Percentiles rank a stretch among this genome's conserved stretches.
Conservation (phyloP, 352 stramenopile genomes). For the Phytophthora nicotianae region DNA sequence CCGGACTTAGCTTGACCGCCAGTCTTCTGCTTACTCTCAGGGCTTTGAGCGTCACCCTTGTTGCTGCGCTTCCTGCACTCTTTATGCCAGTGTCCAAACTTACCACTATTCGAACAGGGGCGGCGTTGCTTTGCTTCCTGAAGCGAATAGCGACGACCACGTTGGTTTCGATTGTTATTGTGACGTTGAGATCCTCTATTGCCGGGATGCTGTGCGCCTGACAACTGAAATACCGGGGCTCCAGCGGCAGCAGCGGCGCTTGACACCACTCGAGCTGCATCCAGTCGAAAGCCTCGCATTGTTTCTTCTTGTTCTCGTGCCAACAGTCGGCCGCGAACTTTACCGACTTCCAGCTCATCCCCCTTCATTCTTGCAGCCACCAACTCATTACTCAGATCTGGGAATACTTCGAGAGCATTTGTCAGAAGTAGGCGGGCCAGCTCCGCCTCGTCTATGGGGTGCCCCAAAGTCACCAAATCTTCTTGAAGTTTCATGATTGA, state of each 20-base stretch:
- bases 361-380: background rate
- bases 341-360: background rate
- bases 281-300: background rate
- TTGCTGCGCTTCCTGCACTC: too few species aligned
- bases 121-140: too few species aligned
- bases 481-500: constrained; percentile 9
- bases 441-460: constrained; percentile 4
- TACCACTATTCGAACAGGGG: too few species aligned
- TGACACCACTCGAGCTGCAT: too few species aligned
- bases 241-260: too few species aligned
- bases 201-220: too few species aligned
- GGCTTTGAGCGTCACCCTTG: too few species aligned
- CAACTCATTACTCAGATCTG: constrained; percentile 7
- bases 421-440: constrained; percentile 5
- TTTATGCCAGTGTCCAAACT: too few species aligned
- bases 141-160: too few species aligned
- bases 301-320: background rate
- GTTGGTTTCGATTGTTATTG: too few species aligned
- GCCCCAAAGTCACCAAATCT: constrained; percentile 8
- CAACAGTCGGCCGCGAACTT: background rate
- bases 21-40: background rate
- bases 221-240: too few species aligned
- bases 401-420: constrained; percentile 6
- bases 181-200: too few species aligned
- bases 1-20: background rate